Evolutionary conservation across 805 yeast genomes (phyloP), one percentile per base, ranked within the genome.

Genomic region (Cephaloascus albidus): DNA sequence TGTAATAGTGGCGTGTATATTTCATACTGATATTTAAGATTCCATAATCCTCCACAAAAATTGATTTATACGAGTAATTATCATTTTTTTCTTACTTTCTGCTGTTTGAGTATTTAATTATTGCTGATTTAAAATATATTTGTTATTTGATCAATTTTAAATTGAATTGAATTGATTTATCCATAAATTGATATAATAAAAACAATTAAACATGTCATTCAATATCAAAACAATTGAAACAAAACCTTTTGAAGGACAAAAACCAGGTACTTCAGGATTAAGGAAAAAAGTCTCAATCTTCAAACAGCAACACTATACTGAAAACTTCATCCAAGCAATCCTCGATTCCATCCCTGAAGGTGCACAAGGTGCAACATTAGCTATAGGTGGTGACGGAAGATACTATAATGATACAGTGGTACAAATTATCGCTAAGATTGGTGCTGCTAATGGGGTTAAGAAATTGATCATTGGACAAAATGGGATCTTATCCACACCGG

Each of bases 261-360:
- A 89, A 59, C 97, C 98, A 10, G 98, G 98, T 30, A 90, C 98
- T 18, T 90, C 97, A 5, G 98, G 98, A 18, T 76, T 90, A 37
- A 77, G 98, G 54, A 90, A 90, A 71, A 88, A 83, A 65, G 95
- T 90, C 35, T 72, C 70, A 18, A 89, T 86, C 19, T 90, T 90
- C 67, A 77, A 86, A 63, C 79, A 78, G 51, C 67, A 70, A 10
- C 67, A 86, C 58, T 90, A 90, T 65, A 83, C 95, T 1, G 97
- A 90, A 60, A 90, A 93, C 68, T 90, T 90, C 65, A 74, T 93
- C 49, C 98, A 90, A 61, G 76, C 96, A 5, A 74, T 87, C 43
- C 59, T 89, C 40, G 77, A 76, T 41, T 76, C 97, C 30, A 89
- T 90, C 49, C 97, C 97, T 17, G 96, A 90, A 59, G 97, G 97